These are phyloP conservation scores for Hamigera avellanea DNA, from an alignment of 495 filamentous ascomycete species.

Conservation along the genomic window DNA sequence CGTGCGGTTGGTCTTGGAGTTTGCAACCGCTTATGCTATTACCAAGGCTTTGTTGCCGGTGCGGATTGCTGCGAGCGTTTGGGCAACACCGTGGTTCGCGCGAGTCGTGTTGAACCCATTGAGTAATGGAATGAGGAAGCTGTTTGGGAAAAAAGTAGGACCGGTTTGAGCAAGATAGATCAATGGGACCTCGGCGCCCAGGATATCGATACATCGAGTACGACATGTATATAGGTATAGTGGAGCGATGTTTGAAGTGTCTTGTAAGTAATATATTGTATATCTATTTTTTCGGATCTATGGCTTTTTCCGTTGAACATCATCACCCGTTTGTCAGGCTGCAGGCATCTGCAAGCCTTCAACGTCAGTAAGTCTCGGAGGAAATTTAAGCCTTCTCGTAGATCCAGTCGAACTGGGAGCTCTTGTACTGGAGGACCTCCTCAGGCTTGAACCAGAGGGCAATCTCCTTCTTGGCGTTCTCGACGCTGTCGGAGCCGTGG, in stretches of 20 bases:
- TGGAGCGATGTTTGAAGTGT: no score
- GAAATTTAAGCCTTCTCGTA: conserved; percentile 69
- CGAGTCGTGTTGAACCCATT: conserved; percentile 44
- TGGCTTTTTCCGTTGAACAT: no score
- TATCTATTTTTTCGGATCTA: conserved; percentile 13
- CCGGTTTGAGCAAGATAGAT: no score
- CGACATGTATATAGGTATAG: no score
- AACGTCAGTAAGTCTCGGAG: conserved; percentile 11
- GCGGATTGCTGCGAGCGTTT: conserved; percentile 64
- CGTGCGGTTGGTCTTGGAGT: conserved; percentile 47
- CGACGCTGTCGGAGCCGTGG: conserved; percentile 97
- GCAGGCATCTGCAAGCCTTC: conserved; percentile 7
- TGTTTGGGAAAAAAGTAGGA: conserved; percentile 25
- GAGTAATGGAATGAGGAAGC: conserved; percentile 18
- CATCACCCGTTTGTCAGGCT: conserved; percentile 11
- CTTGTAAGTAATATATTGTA: no score
- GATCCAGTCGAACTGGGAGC: conserved; percentile 75
- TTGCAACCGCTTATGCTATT: conserved; percentile 81
- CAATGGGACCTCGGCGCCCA: no score
- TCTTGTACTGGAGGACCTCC: conserved; percentile 73
- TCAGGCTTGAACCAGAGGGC: conserved; percentile 86
- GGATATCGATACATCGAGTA: no score
- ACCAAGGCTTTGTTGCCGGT: conserved; percentile 74
- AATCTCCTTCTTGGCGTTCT: conserved; percentile 99
- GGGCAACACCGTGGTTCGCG: conserved; percentile 93